Conservation (phyloP, 1,139 yeast genomes). For the Magnusiomyces magnusii region DNA sequence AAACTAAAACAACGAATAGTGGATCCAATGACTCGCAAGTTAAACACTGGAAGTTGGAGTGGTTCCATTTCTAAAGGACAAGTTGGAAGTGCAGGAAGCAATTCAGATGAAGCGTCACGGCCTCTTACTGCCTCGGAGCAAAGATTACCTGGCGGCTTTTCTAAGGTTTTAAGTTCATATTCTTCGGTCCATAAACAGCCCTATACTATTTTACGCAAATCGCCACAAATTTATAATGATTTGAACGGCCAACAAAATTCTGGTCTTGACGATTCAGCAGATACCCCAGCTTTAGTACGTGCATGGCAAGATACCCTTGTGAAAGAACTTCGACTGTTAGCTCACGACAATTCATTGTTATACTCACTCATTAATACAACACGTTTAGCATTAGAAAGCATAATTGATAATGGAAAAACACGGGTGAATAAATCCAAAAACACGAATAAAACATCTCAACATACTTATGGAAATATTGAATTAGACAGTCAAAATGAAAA, state of each 20-base stretch:
- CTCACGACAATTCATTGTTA: neutral
- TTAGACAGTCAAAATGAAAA: neutral
- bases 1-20: neutral
- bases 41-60: neutral
- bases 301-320: constrained; percentile 6
- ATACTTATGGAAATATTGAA: neutral
- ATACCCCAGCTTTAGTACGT: neutral
- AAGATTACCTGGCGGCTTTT: neutral
- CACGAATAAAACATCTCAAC: neutral
- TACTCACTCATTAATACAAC: neutral
- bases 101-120: neutral
- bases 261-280: neutral
- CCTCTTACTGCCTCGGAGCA: neutral
- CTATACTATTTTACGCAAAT: neutral
- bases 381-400: neutral
- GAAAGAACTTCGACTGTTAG: neutral
- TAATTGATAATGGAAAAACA: neutral
- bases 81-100: neutral
- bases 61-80: neutral
- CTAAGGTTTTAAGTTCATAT: neutral
- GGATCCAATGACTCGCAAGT: constrained; percentile 1
- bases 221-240: neutral
- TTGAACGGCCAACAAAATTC: neutral
- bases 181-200: neutral
- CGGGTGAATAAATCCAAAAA: neutral